Evolutionary conservation across 305 asterid species (phyloP), one percentile per base, ranked within the genome.

Genomic region (Fraxinus floribunda): DNA sequence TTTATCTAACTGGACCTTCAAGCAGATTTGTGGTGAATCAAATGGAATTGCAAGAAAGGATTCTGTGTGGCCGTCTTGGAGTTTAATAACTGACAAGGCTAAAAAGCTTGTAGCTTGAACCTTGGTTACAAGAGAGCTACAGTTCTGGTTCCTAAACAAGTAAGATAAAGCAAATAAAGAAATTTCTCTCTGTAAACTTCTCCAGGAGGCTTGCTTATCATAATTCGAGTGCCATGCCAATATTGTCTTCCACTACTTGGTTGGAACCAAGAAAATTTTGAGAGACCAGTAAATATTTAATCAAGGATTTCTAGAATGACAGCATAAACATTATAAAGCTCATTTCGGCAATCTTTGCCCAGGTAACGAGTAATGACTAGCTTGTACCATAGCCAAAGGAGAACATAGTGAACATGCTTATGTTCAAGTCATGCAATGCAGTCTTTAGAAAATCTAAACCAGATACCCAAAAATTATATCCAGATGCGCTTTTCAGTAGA

Each of bases 221-320:
- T 36, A 5, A 72, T 32, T 72, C 1, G 44, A 72, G 24, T 34
- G 76, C 76, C 44, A 72, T 72, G 41, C 68, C 68, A 57, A 6
- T 57, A 7, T 18, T 18, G 29, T 18, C 68, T 18, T 57, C 2
- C 0, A 4, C 29, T 57, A 57, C 68, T 57, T 29, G 32, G 32
- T 29, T 29, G 32, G 32, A 29, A 29, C 32, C 32, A 29, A 29
- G 32, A 29, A 29, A 29, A 29, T 2, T 29, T 29, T 29, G 32
- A 29, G 32, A 29, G 32, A 29, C 32, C 32, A 29, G 32, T 29
- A 71, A 72, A 26, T 34, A 34, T 71, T 34, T 71, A 16, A 34
- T 72, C 76, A 34, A 72, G 76, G 76, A 34, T 72, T 72, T 72
- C 29, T 72, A n/a, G 76, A 68, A 68, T 13, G 46, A 34, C 26